Conservation (phyloP, 2,329 filamentous ascomycete species). For the Elsinoe australis region DNA sequence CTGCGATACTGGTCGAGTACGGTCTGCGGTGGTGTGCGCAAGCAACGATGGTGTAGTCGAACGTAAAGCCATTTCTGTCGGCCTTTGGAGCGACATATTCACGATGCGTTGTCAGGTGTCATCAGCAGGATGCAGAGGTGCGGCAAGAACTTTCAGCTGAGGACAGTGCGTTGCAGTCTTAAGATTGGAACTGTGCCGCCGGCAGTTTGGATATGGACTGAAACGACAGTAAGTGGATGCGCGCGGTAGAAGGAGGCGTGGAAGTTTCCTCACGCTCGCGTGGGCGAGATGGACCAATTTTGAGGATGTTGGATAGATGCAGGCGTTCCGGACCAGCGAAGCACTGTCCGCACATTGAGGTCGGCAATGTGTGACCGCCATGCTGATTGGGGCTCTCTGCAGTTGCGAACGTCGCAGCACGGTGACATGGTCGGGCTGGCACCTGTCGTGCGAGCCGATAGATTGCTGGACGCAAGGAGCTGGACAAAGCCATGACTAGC, state of each 20-base stretch:
- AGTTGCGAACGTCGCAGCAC: constrained; percentile 12
- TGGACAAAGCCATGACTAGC: constrained; percentile 7
- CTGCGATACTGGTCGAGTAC: constrained; percentile 55
- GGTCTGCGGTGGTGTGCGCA: constrained; percentile 20
- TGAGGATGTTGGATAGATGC: constrained; percentile 4
- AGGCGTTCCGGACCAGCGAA: constrained; percentile 5
- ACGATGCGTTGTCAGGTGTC: too few relatives aligned
- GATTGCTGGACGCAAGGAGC: constrained; percentile 13
- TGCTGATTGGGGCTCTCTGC: constrained; percentile 11
- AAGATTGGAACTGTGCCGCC: constrained; percentile 14
- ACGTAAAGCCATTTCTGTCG: constrained; percentile 10
- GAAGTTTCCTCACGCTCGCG: constrained; percentile 7
- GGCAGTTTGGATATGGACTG: constrained; percentile 13
- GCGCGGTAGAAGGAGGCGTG: constrained; percentile 15
- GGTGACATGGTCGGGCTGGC: constrained; percentile 3
- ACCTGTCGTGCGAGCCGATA: constrained; percentile 11
- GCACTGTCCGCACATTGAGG: constrained; percentile 1
- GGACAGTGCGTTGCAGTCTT: constrained; percentile 15
- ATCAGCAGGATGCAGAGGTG: constrained; percentile 2
- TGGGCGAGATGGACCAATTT: constrained; percentile 13
- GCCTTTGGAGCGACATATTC: constrained; percentile 4
- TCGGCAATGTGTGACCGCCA: constrained; percentile 15
- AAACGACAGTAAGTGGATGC: constrained; percentile 14
- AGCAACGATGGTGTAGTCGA: constrained; percentile 31
- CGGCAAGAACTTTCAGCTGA: constrained; percentile 13